Conservation (phyloP, 768 basidiomycete species). For the Russula virescens region DNA sequence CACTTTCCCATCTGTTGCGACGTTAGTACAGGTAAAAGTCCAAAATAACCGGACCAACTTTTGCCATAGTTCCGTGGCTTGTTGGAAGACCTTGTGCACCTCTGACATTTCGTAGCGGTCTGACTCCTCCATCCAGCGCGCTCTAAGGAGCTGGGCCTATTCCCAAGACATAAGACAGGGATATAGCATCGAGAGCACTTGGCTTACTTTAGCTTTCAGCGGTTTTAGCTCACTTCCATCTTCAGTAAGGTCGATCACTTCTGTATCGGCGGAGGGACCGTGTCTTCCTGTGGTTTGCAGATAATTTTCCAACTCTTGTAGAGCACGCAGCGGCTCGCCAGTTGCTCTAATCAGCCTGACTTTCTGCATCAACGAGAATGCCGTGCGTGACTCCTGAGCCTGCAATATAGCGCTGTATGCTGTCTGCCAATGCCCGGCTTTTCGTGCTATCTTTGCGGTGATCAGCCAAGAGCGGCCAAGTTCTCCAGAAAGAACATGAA, state of each 20-base stretch:
- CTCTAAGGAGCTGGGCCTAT: conserved; percentile 73
- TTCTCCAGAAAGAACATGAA: conserved; percentile 16
- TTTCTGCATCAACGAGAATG: conserved; percentile 83
- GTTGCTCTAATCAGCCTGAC: conserved; percentile 77
- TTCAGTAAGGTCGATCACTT: conserved; percentile 53
- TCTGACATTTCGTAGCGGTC: conserved; percentile 66
- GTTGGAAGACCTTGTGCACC: conserved; percentile 54
- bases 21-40: not conserved
- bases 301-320: conserved; percentile 79
- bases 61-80: conserved; percentile 44
- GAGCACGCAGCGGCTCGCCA: conserved; percentile 76
- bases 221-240: conserved; percentile 45
- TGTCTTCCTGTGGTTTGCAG: conserved; percentile 38
- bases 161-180: not conserved
- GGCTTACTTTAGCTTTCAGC: conserved; percentile 65
- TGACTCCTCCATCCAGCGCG: conserved; percentile 90
- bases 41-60: conserved; percentile 36
- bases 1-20: conserved; percentile 67
- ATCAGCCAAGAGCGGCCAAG: conserved; percentile 85
- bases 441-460: conserved; percentile 94
- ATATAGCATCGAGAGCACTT: not conserved
- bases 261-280: conserved; percentile 27
- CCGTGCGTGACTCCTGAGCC: conserved; percentile 64
- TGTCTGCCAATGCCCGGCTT: conserved; percentile 92
- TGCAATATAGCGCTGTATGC: conserved; percentile 95